Percentiles rank a stretch among this genome's conserved stretches.
Conservation (phyloP, 2,329 filamentous ascomycete species). For the Graphium sp. region DNA sequence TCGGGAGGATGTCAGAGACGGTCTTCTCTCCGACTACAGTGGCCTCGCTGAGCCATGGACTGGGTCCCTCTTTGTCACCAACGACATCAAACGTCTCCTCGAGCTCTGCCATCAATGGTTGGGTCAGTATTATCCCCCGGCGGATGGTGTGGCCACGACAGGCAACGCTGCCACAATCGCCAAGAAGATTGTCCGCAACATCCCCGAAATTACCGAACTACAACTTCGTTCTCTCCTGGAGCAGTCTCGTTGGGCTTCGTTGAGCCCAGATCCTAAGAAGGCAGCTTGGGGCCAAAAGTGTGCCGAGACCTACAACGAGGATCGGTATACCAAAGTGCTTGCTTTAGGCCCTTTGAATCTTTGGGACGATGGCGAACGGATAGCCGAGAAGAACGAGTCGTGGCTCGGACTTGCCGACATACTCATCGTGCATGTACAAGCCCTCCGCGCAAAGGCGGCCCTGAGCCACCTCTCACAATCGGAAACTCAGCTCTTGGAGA, state of each 20-base stretch:
- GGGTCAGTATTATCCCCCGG: slow-evolving; percentile 21
- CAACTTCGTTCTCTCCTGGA: slow-evolving; percentile 38
- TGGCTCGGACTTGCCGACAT: slow-evolving; percentile 38
- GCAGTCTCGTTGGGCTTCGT: slow-evolving; percentile 29
- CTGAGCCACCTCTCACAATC: too few relatives aligned
- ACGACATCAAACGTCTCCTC: slow-evolving; percentile 42
- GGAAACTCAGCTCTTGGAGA: slow-evolving; percentile 24
- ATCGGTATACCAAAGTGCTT: slow-evolving; percentile 34
- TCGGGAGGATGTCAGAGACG: slow-evolving; percentile 46
- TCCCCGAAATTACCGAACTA: slow-evolving; percentile 34
- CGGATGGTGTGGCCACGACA: slow-evolving; percentile 16
- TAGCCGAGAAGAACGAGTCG: slow-evolving; percentile 40
- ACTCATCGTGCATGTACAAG: slow-evolving; percentile 33
- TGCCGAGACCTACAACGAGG: slow-evolving; percentile 27
- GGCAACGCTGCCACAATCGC: too few relatives aligned
- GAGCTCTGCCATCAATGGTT: slow-evolving; percentile 41
- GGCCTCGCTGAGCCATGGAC: slow-evolving; percentile 76
- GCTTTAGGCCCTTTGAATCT: slow-evolving; percentile 35
- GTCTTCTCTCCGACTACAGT: slow-evolving; percentile 47
- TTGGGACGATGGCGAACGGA: slow-evolving; percentile 38
- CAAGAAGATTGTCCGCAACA: slow-evolving; percentile 27
- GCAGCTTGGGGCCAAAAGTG: slow-evolving; percentile 26
- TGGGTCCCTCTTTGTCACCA: slow-evolving; percentile 44
- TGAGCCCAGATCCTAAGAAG: slow-evolving; percentile 23
- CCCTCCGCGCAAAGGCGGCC: slow-evolving; percentile 14